Base-by-base conservation (phyloP, 2,329 filamentous ascomycete genomes). In the Pseudopyricularia cyperi region DNA sequence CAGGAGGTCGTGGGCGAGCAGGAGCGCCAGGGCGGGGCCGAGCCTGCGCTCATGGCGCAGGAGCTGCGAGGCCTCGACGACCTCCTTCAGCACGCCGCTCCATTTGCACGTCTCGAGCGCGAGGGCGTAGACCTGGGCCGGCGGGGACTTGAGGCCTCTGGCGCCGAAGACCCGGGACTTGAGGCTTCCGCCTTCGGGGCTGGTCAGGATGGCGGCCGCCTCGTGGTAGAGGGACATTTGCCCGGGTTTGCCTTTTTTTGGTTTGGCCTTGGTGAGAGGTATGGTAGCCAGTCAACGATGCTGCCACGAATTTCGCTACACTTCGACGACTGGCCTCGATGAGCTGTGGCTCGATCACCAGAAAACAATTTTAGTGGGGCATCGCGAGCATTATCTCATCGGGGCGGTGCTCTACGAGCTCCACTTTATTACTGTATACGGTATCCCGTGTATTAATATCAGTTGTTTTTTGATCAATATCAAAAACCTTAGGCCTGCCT, bases 161-260 rank as follows among this genome's bases (percentile, higher is more conserved):
- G 82, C 83, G 54, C 75, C 73, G 66, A 93, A 97, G 46, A 97
- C 80, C 34, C 87, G 76, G 7, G 89, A 88, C 67, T 94, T 95
- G 57, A 97, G 76, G 26, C 88, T 95, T 17, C 88, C 89, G n/a
- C 85, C 83, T 3, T 74, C 69, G 3, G 81, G 69, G 7, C 75
- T 76, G 4, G 77, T 76, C 52, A 98, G 70, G 34, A 96, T 73
- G 14, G 82, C 76, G 4, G 86, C 89, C 7, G 90, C 86, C 71
- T 97, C 93, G 65, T 95, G 86, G 66, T 98, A 98, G 53, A 98
- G 83, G 48, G 90, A 95, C 91, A 97, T 97, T 22, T 22, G 19
- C 32, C n/a, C 19, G 19, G 37, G 22, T 42, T 42, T 48, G 32
- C 15, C 35, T 39, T 33, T 17, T 12, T 32, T 32, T 34, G 28